A percentile compares a stretch with the other conserved stretches of the same genome.
Evolutionary conservation across 2,329 filamentous ascomycete genomes (phyloP).

Genomic region (Tolypocladium sp.): DNA sequence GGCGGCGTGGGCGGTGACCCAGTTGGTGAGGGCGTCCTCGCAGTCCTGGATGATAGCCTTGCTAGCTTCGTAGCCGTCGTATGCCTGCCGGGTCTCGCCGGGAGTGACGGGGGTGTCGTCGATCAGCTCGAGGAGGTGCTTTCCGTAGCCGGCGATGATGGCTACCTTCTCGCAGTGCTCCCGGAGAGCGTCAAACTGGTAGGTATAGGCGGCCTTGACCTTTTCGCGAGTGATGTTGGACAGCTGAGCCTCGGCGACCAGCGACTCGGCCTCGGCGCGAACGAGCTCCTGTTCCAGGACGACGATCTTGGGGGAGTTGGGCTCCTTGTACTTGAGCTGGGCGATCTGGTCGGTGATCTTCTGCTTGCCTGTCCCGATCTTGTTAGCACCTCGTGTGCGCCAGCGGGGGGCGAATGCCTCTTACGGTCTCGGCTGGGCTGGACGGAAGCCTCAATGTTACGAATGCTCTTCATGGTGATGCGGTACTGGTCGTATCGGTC

Average conservation of each 20-base stretch:
- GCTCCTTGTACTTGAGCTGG: constrained; percentile 99
- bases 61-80: constrained; percentile 96
- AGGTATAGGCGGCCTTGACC: constrained; percentile 95
- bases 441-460: constrained; percentile 97
- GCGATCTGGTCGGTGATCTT: constrained; percentile 99
- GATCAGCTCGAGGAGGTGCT: constrained; percentile 93
- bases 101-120: constrained; percentile 96
- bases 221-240: constrained; percentile 99
- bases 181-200: constrained; percentile 94
- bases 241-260: constrained; percentile 94
- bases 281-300: constrained; percentile 98
- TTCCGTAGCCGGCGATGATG: constrained; percentile 95
- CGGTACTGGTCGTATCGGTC: constrained; percentile 99
- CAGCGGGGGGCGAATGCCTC: constrained; percentile 19
- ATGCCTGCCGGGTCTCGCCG: constrained; percentile 89
- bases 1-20: constrained; percentile 83
- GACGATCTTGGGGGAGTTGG: constrained; percentile 93
- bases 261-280: constrained; percentile 95
- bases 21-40: constrained; percentile 94
- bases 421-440: constrained; percentile 94
- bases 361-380: constrained; percentile 66
- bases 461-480: constrained; percentile 97
- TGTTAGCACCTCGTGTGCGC: neutral
- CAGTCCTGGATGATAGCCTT: constrained; percentile 99
- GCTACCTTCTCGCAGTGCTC: constrained; percentile 98